These are phyloP conservation scores for Gynandropsis gynandra DNA, from an alignment of 345 rosid species.

Conservation along the genomic window DNA sequence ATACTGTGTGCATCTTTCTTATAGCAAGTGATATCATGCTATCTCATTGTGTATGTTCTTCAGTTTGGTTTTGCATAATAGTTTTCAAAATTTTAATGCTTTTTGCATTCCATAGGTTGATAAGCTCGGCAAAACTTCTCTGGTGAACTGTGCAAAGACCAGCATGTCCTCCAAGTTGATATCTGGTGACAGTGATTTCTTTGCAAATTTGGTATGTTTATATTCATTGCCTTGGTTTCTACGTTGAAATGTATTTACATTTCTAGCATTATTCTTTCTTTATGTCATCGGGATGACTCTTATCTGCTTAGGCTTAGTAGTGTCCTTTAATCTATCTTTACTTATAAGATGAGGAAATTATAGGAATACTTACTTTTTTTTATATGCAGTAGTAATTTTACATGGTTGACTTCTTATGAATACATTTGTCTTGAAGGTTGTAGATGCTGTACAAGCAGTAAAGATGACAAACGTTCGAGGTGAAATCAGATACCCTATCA, in stretches of 20 bases:
- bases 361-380: not conserved
- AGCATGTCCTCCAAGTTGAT: slow-evolving; percentile 98
- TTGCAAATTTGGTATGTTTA: slow-evolving; percentile 74
- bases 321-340: not conserved
- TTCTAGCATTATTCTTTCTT: not conserved
- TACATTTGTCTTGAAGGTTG: slow-evolving; percentile 43
- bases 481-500: slow-evolving; percentile 88
- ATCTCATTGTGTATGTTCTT: not conserved
- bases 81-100: not conserved
- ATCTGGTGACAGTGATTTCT: slow-evolving; percentile 84
- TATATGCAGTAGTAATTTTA: slow-evolving; percentile 14
- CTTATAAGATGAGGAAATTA: not conserved
- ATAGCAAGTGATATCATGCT: no score
- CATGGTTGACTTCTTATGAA: slow-evolving; percentile 7
- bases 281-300: not conserved
- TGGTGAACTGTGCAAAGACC: slow-evolving; percentile 91
- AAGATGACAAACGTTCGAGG: slow-evolving; percentile 89
- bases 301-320: not conserved
- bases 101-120: slow-evolving; percentile 47
- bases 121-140: slow-evolving; percentile 86
- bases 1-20: not conserved
- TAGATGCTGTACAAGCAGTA: slow-evolving; percentile 75
- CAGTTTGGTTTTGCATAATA: not conserved
- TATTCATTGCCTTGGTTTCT: slow-evolving; percentile 10
- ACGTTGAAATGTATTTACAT: not conserved